Evolutionary conservation across 1,284 basidiomycete species (phyloP).

Genomic region (Meira miltonrushii): DNA sequence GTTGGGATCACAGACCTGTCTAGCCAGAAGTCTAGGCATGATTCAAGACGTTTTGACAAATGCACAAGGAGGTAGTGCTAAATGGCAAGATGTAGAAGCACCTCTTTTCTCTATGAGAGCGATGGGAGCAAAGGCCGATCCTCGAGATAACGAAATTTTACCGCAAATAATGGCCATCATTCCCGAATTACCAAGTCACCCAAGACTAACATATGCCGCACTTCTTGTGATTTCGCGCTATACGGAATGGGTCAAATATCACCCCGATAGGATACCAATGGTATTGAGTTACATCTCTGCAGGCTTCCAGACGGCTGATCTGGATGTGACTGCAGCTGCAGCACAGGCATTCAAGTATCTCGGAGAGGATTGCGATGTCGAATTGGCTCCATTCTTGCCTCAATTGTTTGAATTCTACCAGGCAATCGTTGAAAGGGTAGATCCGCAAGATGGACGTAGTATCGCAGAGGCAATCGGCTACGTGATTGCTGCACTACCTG

Average conservation of each 20-base stretch:
- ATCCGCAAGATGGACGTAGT: conserved; percentile 80
- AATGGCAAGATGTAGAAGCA: conserved; percentile 96
- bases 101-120: conserved; percentile 96
- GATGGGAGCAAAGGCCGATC: conserved; percentile 91
- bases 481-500: conserved; percentile 84
- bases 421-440: conserved; percentile 69
- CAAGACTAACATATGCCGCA: conserved; percentile 87
- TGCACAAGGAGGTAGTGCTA: conserved; percentile 24
- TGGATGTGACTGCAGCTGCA: conserved; percentile 77
- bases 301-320: conserved; percentile 67
- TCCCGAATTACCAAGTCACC: conserved; percentile 81
- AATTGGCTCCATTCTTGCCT: conserved; percentile 83
- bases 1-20: conserved; percentile 77
- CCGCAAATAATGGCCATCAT: conserved; percentile 94
- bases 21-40: conserved; percentile 73
- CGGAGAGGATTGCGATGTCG: conserved; percentile 86
- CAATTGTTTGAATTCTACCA: conserved; percentile 84
- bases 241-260: conserved; percentile 89
- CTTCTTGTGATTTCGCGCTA: conserved; percentile 92
- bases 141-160: conserved; percentile 74
- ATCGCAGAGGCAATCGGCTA: conserved; percentile 93
- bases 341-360: conserved; percentile 94
- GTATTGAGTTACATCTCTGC: conserved; percentile 86
- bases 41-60: conserved; percentile 67
- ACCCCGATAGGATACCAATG: conserved; percentile 78